Evolutionary conservation across 805 yeast species (phyloP), one percentile per base, ranked within the genome.

Genomic region (Phaffomyces opuntiae): DNA sequence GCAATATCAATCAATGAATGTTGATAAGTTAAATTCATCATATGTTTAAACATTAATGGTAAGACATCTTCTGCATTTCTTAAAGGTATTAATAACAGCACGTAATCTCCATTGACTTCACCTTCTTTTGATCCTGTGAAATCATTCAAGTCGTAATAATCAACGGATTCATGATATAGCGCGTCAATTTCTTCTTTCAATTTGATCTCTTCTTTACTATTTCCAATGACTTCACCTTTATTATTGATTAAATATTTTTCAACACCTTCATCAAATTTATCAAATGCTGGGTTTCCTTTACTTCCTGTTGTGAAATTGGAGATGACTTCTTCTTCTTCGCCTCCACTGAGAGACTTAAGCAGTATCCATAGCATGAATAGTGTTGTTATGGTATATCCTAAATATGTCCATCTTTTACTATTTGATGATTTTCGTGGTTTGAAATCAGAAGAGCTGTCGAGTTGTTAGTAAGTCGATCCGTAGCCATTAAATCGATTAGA

Each of bases 21-120:
- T 45, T 86, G 88, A 60, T 87, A 87, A 1, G 95, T 86, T 64
- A 87, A 68, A 62, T 87, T 87, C 91, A 84, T 85, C 64, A 87
- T 67, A 64, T 87, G 86, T 57, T 82, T 81, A 67, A 88, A 87
- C 73, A 89, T 87, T 70, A 87, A 70, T 12, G 93, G 89, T 50
- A 87, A 66, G 19, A 85, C 90, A 27, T 74, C 70, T 55, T 78
- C 84, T 0, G 96, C 95, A 57, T 87, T 83, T 63, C 95, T 71
- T 49, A 87, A 66, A 9, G 96, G 96, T 57, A 87, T 75, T 49
- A 83, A 71, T 43, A 88, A 65, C 46, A 87, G 66, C 13, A 87
- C 79, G 40, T 80, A 75, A 51, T 87, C 95, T 13, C 78, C 75
- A 16, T 72, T 62, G 9, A 53, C 57, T 14, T 61, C 62, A 14